A percentile compares a stretch with the other conserved stretches of the same genome.
phyloP scores from a whole-genome alignment of 805 yeast genomes.

The Torulaspora microellipsoides region DNA sequence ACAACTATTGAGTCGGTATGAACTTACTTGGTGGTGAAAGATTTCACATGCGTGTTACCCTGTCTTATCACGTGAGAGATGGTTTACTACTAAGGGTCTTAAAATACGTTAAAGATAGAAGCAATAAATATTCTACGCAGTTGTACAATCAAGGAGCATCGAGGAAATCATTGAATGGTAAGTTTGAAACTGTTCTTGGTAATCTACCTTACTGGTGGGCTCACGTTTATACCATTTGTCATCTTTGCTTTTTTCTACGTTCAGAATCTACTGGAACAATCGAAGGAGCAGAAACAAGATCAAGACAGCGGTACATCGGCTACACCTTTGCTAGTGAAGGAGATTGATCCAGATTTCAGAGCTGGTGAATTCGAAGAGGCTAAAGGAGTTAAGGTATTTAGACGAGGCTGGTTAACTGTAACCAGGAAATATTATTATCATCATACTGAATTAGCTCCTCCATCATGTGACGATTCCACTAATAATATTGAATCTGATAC shows the following conservation, averaged over 20 bases:
- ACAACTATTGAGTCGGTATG: too few relatives aligned
- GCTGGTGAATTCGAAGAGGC: slow-evolving; percentile 64
- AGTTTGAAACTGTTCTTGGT: slow-evolving; percentile 36
- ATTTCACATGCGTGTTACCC: too few relatives aligned
- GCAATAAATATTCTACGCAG: too few relatives aligned
- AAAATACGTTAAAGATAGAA: too few relatives aligned
- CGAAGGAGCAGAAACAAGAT: slow-evolving; percentile 22
- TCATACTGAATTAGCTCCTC: slow-evolving; percentile 33
- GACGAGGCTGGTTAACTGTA: slow-evolving; percentile 79
- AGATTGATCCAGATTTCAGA: slow-evolving; percentile 41
- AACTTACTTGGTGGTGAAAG: too few relatives aligned
- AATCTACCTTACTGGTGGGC: slow-evolving; percentile 69
- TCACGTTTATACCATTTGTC: slow-evolving; percentile 68
- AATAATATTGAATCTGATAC: slow-evolving; percentile 17
- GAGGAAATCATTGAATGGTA: slow-evolving; percentile 14
- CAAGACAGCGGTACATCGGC: slow-evolving; percentile 11
- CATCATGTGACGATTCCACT: slow-evolving; percentile 6
- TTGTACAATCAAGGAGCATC: too few relatives aligned
- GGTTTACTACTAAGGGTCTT: too few relatives aligned
- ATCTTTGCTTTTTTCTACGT: slow-evolving; percentile 35
- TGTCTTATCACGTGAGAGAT: too few relatives aligned
- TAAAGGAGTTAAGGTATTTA: slow-evolving; percentile 57
- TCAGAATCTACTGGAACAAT: slow-evolving; percentile 22
- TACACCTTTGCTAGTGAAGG: slow-evolving; percentile 9
- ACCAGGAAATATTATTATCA: slow-evolving; percentile 67